These are phyloP conservation scores for Fragaria ananassa DNA, from an alignment of 306 rosid species.

Conservation along the genomic window DNA sequence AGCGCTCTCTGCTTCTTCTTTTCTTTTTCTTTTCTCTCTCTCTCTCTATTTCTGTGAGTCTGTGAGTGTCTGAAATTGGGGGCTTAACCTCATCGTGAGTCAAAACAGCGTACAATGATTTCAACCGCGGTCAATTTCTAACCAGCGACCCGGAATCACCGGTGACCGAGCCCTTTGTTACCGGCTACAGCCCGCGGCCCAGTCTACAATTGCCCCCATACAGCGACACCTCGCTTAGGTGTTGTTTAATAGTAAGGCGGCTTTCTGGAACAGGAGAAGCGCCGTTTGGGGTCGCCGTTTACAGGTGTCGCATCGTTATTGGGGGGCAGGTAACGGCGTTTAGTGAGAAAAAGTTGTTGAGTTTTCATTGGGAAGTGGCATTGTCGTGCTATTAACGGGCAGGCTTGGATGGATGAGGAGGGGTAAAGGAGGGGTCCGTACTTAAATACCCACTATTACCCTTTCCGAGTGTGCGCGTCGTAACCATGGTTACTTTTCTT, in stretches of 20 bases:
- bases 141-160: constrained; percentile 48
- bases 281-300: constrained; percentile 3
- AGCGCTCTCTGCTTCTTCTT: not conserved
- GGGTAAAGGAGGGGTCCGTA: constrained; percentile 27
- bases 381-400: constrained; percentile 63
- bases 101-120: constrained; percentile 48
- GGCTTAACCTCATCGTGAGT: constrained; percentile 52
- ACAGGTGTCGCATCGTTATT: not conserved
- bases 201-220: constrained; percentile 10
- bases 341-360: constrained; percentile 35
- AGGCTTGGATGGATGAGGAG: constrained; percentile 26
- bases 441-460: constrained; percentile 25
- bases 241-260: constrained; percentile 2
- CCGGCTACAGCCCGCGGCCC: constrained; percentile 40
- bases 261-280: constrained; percentile 16
- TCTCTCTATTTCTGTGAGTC: not conserved
- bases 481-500: too few relatives aligned
- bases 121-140: constrained; percentile 62
- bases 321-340: constrained; percentile 33
- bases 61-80: constrained; percentile 32
- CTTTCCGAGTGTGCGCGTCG: too few relatives aligned
- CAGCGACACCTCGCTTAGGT: constrained; percentile 23
- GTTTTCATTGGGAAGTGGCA: constrained; percentile 64
- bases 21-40: not conserved
- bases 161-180: constrained; percentile 1